Evolutionary conservation across 2,329 filamentous ascomycete genomes (phyloP), one percentile per base, ranked within the genome.

Genomic region (Aspergillus pseudoviridinutans): DNA sequence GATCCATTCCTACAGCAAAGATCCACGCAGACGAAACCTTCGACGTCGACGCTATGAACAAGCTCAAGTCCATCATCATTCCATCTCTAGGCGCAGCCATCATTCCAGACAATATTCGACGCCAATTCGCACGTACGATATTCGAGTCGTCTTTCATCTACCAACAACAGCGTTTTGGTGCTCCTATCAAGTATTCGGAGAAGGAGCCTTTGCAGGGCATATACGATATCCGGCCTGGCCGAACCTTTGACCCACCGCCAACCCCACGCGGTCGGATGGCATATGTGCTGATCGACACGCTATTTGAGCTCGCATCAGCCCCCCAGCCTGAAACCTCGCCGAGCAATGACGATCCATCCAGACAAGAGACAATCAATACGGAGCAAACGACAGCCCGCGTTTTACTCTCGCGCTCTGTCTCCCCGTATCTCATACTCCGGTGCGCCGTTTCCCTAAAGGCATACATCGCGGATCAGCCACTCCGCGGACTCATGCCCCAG

Each of bases 381-480:
- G 58, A 61, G 9, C 68, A 63, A 47, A 72, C 73, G 20, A 66
- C 71, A 1, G 71, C 80, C 10, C 78, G 80, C 58, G 73, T 84
- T 44, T 80, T 85, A 12, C 84, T 97, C 17, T 89, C 93, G 0
- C 83, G 86, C 68, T 88, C 88, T 3, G 85, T 88, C 0, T 88
- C 90, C 0, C 91, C 91, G 0, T 93, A 91, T 66, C 81, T 97
- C 2, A 88, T 97, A 49, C 79, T 96, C 1, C 87, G 94, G 2
- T 86, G 89, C 12, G 91, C 90, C 0, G 79, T 96, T 17, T 87
- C 90, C 0, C 76, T 97, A n/a, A 87, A 91, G 56, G 82, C 87
- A 0, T 97, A 96, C 70, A 87, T 95, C 49, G 90, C 92, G 3
- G 94, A 99, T 72, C 93, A 97, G 69, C 92, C 93, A 0, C 79